Evolutionary conservation across 2,329 filamentous ascomycete genomes (phyloP), one percentile per base, ranked within the genome.

Genomic region (Fusarium sacchari): DNA sequence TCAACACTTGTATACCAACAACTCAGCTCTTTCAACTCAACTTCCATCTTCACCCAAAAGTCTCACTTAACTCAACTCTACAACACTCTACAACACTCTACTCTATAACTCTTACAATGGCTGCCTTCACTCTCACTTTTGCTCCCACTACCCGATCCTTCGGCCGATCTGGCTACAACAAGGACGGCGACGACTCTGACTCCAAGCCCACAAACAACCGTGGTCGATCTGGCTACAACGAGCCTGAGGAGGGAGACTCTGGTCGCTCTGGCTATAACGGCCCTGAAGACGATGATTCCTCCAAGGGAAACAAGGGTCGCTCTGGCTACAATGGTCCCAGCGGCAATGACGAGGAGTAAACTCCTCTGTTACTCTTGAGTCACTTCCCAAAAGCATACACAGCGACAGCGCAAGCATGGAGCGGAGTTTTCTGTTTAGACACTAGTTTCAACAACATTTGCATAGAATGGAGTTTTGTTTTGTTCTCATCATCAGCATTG

Each of bases 171-270:
- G 67, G 71, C 63, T 73, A 76, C 72, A 75, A 76, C 69, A 75
- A 71, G 57, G 67, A 79, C 62, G 76, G 72, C 43, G 77, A 77
- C 79, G 72, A 77, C 42, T 74, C 72, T n/a, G 71, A 75, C 68
- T 72, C 79, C 66, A 78, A 81, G 77, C 78, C 80, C 77, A 67
- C 53, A 40, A 80, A 82, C 81, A 79, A 78, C 58, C 64, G 72
- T n/a, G 83, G 83, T 76, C 84, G 81, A 78, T 84, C 81, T 61
- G 83, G 84, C 71, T 85, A 86, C 82, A 85, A 85, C 78, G 80
- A 81, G 69, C 81, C 81, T 72, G 78, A 79, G 67, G 74, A 69
- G 65, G 79, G 74, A 75, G 79, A 82, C 77, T 79, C 80, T 57
- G 84, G 84, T 76, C 83, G 84, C 74, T 81, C 79, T 57, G 83